Base-by-base conservation (phyloP, 169 alveolate species). In the Babesia gibsoni region DNA sequence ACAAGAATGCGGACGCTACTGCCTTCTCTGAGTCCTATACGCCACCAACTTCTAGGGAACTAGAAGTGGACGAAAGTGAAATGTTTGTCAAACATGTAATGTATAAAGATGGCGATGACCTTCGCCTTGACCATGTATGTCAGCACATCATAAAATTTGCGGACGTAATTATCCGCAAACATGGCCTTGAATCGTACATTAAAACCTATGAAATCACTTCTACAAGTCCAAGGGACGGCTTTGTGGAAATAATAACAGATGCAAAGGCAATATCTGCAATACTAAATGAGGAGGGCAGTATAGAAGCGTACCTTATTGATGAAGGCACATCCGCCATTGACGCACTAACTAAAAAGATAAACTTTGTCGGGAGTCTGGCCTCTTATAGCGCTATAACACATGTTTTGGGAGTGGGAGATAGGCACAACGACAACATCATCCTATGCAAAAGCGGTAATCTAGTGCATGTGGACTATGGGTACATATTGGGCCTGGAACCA, bases 391-490 rank as follows among this genome's bases (percentile, higher is more conserved):
- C 96, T 14, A 91, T 96, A 27, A 97, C 99, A 1, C 97, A 96
- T 82, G 82, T 98, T 25, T 86, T 98, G 68, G 99, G 99, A 23
- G 94, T 98, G 2, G 99, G 99, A 9, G 99, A 98, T 84, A 87
- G 99, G 23, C 99, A 98, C 88, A 83, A 96, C 56, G 99, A 98
- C 85, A 98, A 98, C 79, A 65, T 98, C 58, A 90, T 98, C 91
- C 89, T 96, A 20, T 90, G 93, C 59, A 89, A 86, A 54, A 88
- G 86, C 73, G 97, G 99, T 3, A 91, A 94, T 41, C 85, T 98
- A 80, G 93, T 96, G 77, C 99, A 98, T 82, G 96, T 96, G n/a
- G 99, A 98, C 84, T 98, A 96, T 89, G 99, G 99, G 22, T 98
- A 90, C 83, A 95, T 97, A 35, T 84, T 98, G 67, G 99, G 99